These are phyloP conservation scores for Acanthamoeba lenticulata DNA, from an alignment of 208 protist genomes.

Conservation along the genomic window DNA sequence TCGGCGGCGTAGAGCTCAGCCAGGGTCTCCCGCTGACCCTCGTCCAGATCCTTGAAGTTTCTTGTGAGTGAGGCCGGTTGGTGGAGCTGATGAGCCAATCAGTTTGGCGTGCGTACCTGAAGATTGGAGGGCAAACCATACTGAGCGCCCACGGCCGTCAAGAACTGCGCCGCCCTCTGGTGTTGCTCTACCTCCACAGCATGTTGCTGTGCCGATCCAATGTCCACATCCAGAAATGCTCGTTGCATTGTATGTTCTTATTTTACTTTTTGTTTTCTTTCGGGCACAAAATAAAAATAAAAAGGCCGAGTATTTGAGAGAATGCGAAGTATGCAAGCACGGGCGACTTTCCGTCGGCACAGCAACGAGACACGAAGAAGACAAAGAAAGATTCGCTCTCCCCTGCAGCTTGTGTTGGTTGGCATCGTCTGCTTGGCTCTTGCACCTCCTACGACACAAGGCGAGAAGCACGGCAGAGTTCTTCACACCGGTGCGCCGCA, in stretches of 20 bases:
- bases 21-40: not conserved
- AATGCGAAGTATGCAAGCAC: not conserved
- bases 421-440: too few relatives aligned
- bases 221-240: not conserved
- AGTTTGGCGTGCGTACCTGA: not conserved
- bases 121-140: not conserved
- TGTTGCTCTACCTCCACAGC: not conserved
- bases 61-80: not conserved
- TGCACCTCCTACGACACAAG: too few relatives aligned
- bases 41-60: not conserved
- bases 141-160: not conserved
- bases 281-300: not conserved
- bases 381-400: not conserved
- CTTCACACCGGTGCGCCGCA: too few relatives aligned
- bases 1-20: constrained; percentile 10
- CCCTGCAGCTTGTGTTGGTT: too few relatives aligned
- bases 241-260: not conserved
- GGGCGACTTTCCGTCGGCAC: not conserved
- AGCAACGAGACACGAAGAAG: not conserved
- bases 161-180: not conserved
- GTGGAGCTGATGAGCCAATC: not conserved
- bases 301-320: not conserved
- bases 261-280: not conserved
- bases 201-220: constrained; percentile 26
- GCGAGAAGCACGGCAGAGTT: too few relatives aligned